Conservation (phyloP, 495 filamentous ascomycete genomes). For the Bombardia bombarda region DNA sequence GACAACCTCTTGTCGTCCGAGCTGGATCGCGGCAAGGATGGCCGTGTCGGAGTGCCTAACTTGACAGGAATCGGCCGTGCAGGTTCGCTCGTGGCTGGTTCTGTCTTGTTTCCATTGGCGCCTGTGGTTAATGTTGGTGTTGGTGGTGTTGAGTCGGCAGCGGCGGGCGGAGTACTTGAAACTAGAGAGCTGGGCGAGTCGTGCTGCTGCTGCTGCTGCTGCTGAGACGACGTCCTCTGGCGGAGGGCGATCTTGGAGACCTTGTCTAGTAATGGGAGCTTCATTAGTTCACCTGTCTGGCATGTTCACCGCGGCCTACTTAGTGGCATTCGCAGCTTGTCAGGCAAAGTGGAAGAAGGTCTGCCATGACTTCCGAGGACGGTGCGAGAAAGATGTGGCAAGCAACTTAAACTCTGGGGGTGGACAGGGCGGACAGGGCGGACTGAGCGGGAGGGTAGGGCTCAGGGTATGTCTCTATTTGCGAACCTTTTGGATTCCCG, state of each 20-base stretch:
- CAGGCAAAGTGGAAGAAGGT: too few relatives aligned
- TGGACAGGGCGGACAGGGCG: too few relatives aligned
- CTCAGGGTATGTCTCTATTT: too few relatives aligned
- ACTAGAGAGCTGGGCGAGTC: background rate
- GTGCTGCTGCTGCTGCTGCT: background rate
- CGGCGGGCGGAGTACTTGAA: constrained; percentile 2
- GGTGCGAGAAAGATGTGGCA: too few relatives aligned
- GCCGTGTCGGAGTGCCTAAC: constrained; percentile 22
- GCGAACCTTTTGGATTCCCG: constrained; percentile 40
- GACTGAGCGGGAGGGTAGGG: too few relatives aligned
- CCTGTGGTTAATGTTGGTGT: background rate
- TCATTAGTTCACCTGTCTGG: too few relatives aligned
- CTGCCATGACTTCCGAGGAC: too few relatives aligned
- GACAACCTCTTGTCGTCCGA: constrained; percentile 28
- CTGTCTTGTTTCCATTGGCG: constrained; percentile 8
- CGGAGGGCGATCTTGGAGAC: constrained; percentile 8
- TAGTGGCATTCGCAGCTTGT: too few relatives aligned
- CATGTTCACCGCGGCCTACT: too few relatives aligned
- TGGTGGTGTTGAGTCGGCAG: background rate
- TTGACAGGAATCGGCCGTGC: background rate
- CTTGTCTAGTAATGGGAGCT: constrained; percentile 12
- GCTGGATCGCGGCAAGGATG: constrained; percentile 18
- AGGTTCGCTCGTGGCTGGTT: background rate
- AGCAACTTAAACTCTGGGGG: too few relatives aligned
- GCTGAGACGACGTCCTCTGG: constrained; percentile 15